Percentiles rank a stretch among this genome's conserved stretches.
These are phyloP conservation scores for Phytophthora tubulina DNA, from an alignment of 352 stramenopile species.

Conservation along the genomic window DNA sequence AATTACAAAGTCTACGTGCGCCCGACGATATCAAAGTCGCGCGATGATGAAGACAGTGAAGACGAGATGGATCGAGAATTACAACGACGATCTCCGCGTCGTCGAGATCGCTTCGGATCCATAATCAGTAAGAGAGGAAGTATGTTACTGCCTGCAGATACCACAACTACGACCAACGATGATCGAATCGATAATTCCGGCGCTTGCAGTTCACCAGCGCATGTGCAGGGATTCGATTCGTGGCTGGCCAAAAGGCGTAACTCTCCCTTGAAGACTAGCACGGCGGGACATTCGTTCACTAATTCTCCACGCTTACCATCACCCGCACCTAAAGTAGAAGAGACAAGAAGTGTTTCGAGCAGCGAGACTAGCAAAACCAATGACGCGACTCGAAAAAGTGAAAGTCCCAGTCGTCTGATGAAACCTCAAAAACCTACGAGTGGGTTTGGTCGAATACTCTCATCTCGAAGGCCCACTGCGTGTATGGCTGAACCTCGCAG, in stretches of 20 bases:
- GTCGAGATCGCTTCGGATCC: conserved; percentile 12
- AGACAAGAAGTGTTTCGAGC: conserved; percentile 12
- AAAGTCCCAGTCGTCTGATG: neutral
- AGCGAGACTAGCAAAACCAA: conserved; percentile 1
- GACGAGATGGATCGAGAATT: conserved; percentile 23
- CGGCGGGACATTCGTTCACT: conserved; percentile 16
- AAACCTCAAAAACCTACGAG: conserved; percentile 38
- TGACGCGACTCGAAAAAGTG: neutral
- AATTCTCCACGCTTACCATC: conserved; percentile 17
- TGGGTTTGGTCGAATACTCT: conserved; percentile 34
- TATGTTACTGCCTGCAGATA: neutral
- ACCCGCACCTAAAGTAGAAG: conserved; percentile 24
- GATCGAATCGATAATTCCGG: neutral
- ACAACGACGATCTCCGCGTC: conserved; percentile 17
- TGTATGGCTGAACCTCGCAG: neutral
- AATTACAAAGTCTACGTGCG: conserved; percentile 67
- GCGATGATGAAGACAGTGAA: conserved; percentile 14
- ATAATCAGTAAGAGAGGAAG: conserved; percentile 6
- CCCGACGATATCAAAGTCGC: neutral
- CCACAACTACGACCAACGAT: neutral
- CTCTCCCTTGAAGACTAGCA: conserved; percentile 12
- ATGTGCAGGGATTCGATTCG: conserved; percentile 50
- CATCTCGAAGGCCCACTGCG: conserved; percentile 16
- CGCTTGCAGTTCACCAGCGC: conserved; percentile 16
- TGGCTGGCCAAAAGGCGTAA: conserved; percentile 50